phyloP scores from a whole-genome alignment of 2,329 filamentous ascomycete species.

The Aureobasidium sp. region DNA sequence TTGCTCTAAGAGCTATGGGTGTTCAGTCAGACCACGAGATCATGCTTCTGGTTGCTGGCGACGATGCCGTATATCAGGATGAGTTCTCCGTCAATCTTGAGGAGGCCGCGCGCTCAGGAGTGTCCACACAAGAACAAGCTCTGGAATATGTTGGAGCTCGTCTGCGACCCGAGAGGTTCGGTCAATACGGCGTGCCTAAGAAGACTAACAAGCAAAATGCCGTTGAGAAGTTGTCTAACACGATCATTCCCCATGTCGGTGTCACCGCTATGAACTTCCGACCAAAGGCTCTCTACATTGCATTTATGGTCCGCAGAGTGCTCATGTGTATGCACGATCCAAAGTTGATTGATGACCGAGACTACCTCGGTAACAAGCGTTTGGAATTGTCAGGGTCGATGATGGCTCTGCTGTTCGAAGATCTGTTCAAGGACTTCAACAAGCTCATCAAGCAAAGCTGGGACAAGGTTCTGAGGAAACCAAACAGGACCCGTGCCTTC shows the following conservation, averaged over 20 bases:
- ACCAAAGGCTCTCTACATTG: constrained; percentile 93
- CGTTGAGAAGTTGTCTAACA: constrained; percentile 81
- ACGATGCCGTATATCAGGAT: constrained; percentile 83
- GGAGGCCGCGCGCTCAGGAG: constrained; percentile 71
- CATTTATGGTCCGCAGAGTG: constrained; percentile 94
- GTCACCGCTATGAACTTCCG: constrained; percentile 89
- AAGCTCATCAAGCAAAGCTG: constrained; percentile 84
- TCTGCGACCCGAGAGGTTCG: constrained; percentile 73
- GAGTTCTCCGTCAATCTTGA: constrained; percentile 95
- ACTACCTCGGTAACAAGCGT: constrained; percentile 97
- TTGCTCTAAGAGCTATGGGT: constrained; percentile 86
- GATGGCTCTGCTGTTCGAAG: constrained; percentile 87
- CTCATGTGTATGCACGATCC: constrained; percentile 88
- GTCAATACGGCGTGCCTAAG: constrained; percentile 37
- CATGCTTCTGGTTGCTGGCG: constrained; percentile 78
- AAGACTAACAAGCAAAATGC: constrained; percentile 86
- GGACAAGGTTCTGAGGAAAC: constrained; percentile 92
- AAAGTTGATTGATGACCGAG: constrained; percentile 85
- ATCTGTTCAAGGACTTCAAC: constrained; percentile 94
- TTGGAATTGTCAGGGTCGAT: constrained; percentile 92
- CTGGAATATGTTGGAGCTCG: constrained; percentile 83
- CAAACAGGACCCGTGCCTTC: constrained; percentile 77
- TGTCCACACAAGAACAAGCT: constrained; percentile 91
- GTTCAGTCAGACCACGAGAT: constrained; percentile 94
- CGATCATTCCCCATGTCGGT: constrained; percentile 90